These are phyloP conservation scores for Magnolia sinica DNA, from an alignment of 164 flowering plant species.

Conservation along the genomic window DNA sequence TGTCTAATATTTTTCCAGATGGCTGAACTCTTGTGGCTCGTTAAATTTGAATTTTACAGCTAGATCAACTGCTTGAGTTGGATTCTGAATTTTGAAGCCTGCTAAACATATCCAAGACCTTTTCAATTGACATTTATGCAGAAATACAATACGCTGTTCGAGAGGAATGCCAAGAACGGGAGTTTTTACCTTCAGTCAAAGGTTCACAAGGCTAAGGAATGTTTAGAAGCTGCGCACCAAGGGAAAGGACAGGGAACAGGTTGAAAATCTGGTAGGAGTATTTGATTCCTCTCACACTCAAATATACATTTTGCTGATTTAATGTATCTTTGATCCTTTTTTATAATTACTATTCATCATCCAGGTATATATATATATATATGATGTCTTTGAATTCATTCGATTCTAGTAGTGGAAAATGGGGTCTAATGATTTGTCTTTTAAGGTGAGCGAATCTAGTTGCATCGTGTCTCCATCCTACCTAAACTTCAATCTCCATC, in stretches of 20 bases:
- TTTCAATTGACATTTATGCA: slow-evolving; percentile 20
- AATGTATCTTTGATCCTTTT: too few species aligned
- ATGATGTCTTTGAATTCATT: too few species aligned
- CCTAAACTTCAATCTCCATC: too few species aligned
- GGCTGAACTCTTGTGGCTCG: background rate
- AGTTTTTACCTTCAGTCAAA: slow-evolving; percentile 79
- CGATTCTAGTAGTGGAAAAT: too few species aligned
- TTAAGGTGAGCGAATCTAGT: too few species aligned
- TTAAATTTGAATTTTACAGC: background rate
- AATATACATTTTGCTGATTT: background rate
- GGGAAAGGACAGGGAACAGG: slow-evolving; percentile 17
- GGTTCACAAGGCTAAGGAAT: slow-evolving; percentile 67
- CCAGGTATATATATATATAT: too few species aligned
- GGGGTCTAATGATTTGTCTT: too few species aligned
- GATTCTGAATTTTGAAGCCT: background rate
- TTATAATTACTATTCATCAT: too few species aligned
- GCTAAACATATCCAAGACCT: background rate
- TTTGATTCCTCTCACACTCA: background rate
- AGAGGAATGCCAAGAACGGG: slow-evolving; percentile 53
- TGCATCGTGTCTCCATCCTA: too few species aligned
- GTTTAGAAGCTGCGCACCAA: slow-evolving; percentile 37
- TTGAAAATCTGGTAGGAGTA: slow-evolving; percentile 5
- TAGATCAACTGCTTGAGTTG: background rate
- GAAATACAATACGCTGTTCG: slow-evolving; percentile 58
- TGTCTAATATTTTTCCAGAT: background rate